Conservation (phyloP, 106 monocot species). For the Narthecium ossifragum region DNA sequence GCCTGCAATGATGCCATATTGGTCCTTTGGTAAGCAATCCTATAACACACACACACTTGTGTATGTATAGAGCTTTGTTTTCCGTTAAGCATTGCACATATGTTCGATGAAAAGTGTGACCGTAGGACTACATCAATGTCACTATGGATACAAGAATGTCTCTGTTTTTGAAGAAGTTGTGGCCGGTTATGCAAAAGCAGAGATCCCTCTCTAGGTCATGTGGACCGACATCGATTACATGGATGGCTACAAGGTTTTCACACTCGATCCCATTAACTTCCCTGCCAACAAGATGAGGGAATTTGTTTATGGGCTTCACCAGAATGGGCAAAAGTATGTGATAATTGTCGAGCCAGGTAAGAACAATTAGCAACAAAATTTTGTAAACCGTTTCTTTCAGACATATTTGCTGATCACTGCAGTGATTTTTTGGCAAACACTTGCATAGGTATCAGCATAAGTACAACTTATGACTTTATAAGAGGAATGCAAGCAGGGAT, state of each 20-base stretch:
- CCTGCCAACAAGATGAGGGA: constrained; percentile 41
- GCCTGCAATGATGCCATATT: constrained; percentile 19
- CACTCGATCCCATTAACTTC: constrained; percentile 69
- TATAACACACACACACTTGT: not conserved
- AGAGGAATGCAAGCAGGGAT: constrained; percentile 34
- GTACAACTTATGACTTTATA: constrained; percentile 33
- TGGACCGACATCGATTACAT: constrained; percentile 88
- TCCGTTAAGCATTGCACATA: too few species aligned
- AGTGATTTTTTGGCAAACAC: not conserved
- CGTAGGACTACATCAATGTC: constrained; percentile 71
- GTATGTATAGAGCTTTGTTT: too few species aligned
- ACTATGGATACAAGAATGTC: constrained; percentile 62
- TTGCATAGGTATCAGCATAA: constrained; percentile 57
- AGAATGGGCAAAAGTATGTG: constrained; percentile 68
- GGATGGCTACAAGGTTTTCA: constrained; percentile 79
- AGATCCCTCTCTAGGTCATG: constrained; percentile 64
- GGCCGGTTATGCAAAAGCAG: constrained; percentile 40
- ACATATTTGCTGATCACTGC: not conserved
- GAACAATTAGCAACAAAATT: too few species aligned
- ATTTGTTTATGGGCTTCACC: constrained; percentile 51
- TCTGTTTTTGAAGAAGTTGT: constrained; percentile 53
- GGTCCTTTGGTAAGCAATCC: constrained; percentile 37
- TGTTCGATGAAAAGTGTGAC: too few species aligned
- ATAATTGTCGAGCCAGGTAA: constrained; percentile 71
- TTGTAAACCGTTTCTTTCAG: not conserved